A percentile compares a stretch with the other conserved stretches of the same genome.
Conservation (phyloP, 1,284 basidiomycete species). For the Naganishia sp. region DNA sequence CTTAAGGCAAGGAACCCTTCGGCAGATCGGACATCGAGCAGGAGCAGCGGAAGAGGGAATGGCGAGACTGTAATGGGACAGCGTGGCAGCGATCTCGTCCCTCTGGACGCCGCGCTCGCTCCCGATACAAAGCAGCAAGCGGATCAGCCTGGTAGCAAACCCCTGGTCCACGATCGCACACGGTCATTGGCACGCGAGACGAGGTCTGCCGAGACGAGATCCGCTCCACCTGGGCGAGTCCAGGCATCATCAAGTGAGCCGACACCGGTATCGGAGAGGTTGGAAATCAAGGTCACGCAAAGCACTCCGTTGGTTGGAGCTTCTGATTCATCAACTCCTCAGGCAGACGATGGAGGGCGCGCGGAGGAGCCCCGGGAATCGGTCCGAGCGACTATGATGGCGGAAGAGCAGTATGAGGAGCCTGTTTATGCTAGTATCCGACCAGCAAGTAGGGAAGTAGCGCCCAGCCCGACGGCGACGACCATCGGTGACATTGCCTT, state of each 20-base stretch:
- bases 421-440: constrained; percentile 20
- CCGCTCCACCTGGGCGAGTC: background rate
- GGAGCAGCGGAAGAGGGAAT: background rate
- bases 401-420: constrained; percentile 9
- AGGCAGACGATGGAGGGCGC: background rate
- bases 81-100: too few species aligned
- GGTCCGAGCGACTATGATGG: background rate
- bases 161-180: background rate
- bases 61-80: too few species aligned
- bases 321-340: background rate
- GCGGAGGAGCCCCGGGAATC: background rate
- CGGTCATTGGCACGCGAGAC: too few species aligned
- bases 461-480: too few species aligned
- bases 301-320: background rate
- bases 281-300: constrained; percentile 8
- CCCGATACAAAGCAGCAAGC: background rate
- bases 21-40: background rate
- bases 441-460: background rate
- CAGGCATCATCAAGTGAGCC: background rate
- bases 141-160: background rate
- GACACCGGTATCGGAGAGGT: too few species aligned
- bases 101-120: too few species aligned
- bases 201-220: background rate
- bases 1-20: constrained; percentile 9
- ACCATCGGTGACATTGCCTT: too few species aligned